Evolutionary conservation across 176 grass and related monocot species (phyloP).

Genomic region (Guadua angustifolia): DNA sequence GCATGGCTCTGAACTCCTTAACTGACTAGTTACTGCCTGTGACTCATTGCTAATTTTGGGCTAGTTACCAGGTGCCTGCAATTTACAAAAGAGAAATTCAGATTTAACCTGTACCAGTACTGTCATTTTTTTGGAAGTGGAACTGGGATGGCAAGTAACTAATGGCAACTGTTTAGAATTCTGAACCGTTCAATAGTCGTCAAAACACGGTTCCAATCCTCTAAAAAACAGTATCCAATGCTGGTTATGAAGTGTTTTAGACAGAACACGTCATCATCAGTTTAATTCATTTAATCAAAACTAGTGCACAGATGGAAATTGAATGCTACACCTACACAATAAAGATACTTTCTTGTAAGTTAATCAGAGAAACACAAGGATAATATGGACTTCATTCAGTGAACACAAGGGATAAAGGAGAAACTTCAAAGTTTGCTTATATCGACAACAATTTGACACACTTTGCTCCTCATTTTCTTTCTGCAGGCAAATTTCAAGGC

Average conservation of each 20-base stretch:
- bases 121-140: not conserved
- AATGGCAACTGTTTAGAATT: not conserved
- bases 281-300: not conserved
- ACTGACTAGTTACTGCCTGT: not conserved
- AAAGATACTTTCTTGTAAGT: not conserved
- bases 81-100: not conserved
- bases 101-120: not conserved
- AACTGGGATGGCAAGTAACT: not conserved
- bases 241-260: not conserved
- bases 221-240: not conserved
- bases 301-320: not conserved
- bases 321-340: not conserved
- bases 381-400: not conserved
- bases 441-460: not conserved
- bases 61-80: not conserved
- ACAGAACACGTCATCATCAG: not conserved
- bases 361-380: not conserved
- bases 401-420: not conserved
- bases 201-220: not conserved
- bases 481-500: slow-evolving; percentile 79
- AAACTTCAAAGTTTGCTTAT: not conserved
- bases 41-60: not conserved
- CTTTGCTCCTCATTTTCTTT: slow-evolving; percentile 3
- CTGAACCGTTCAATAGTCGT: not conserved
- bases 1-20: slow-evolving; percentile 1